These are phyloP conservation scores for Fusarium nematophilum DNA, from an alignment of 2,329 filamentous ascomycete species.

Conservation along the genomic window DNA sequence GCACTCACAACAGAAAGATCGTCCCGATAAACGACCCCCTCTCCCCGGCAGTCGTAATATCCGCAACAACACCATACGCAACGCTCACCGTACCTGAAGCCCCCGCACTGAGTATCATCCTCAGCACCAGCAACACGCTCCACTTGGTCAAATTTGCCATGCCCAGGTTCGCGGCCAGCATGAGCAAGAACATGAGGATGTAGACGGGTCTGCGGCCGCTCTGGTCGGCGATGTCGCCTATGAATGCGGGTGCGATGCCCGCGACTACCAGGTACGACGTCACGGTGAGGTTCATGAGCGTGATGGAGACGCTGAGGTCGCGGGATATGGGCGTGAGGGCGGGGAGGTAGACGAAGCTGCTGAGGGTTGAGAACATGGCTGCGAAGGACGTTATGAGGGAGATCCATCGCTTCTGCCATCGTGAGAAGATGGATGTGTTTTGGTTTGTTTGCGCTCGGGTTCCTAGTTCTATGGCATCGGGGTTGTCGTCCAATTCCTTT, in stretches of 20 bases:
- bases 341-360: slow-evolving; percentile 22
- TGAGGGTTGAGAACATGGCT: slow-evolving; percentile 22
- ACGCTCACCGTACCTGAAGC: background rate
- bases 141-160: slow-evolving; percentile 8
- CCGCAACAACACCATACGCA: slow-evolving; percentile 20
- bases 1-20: slow-evolving; percentile 7
- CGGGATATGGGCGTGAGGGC: slow-evolving; percentile 1
- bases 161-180: slow-evolving; percentile 53
- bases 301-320: slow-evolving; percentile 2
- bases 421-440: slow-evolving; percentile 1
- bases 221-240: slow-evolving; percentile 65
- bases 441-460: background rate
- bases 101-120: slow-evolving; percentile 7
- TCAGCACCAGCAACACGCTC: background rate
- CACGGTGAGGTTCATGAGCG: slow-evolving; percentile 19
- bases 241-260: slow-evolving; percentile 36
- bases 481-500: too few relatives aligned
- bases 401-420: slow-evolving; percentile 13
- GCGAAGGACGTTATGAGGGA: background rate
- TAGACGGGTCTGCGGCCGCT: slow-evolving; percentile 66
- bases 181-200: slow-evolving; percentile 62
- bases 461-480: background rate
- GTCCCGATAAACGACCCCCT: slow-evolving; percentile 12
- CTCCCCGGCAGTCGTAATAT: slow-evolving; percentile 16
- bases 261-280: slow-evolving; percentile 21